phyloP scores from a whole-genome alignment of 192 early-diverging fungal species.

The Entomortierella chlamydospora region DNA sequence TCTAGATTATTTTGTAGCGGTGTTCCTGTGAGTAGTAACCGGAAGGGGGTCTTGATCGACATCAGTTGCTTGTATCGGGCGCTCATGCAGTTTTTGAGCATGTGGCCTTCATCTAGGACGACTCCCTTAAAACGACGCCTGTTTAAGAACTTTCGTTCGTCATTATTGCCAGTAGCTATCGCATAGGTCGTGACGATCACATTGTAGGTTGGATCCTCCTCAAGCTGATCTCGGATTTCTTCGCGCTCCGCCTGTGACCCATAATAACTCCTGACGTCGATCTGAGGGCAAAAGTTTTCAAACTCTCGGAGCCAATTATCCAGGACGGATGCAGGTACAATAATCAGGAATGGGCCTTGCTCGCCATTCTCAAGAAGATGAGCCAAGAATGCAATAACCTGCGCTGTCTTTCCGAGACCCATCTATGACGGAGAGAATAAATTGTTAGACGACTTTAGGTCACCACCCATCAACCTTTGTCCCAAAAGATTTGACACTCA shows the following conservation, averaged over 20 bases:
- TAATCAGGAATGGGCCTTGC: slow-evolving; percentile 77
- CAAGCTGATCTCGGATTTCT: slow-evolving; percentile 63
- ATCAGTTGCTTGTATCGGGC: slow-evolving; percentile 83
- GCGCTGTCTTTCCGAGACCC: slow-evolving; percentile 94
- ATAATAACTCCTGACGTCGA: slow-evolving; percentile 71
- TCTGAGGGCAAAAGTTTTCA: slow-evolving; percentile 67
- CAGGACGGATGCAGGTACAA: slow-evolving; percentile 91
- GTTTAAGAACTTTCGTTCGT: slow-evolving; percentile 81
- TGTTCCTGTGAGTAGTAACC: slow-evolving; percentile 86
- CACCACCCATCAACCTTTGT: background rate
- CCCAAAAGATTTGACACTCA: background rate
- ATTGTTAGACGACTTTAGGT: background rate
- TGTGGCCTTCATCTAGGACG: slow-evolving; percentile 92
- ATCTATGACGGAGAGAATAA: slow-evolving; percentile 60
- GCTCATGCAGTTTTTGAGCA: slow-evolving; percentile 90
- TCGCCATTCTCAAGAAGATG: slow-evolving; percentile 63
- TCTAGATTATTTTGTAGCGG: slow-evolving; percentile 90
- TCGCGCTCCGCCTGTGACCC: slow-evolving; percentile 69
- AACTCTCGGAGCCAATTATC: slow-evolving; percentile 95
- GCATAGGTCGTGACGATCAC: slow-evolving; percentile 88
- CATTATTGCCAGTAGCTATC: slow-evolving; percentile 73
- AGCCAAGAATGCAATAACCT: slow-evolving; percentile 87
- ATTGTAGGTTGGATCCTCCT: slow-evolving; percentile 65
- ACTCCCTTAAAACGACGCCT: slow-evolving; percentile 71
- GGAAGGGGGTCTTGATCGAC: slow-evolving; percentile 65